These are phyloP conservation scores for Mycena indigotica DNA, from an alignment of 768 basidiomycete species.

Conservation along the genomic window DNA sequence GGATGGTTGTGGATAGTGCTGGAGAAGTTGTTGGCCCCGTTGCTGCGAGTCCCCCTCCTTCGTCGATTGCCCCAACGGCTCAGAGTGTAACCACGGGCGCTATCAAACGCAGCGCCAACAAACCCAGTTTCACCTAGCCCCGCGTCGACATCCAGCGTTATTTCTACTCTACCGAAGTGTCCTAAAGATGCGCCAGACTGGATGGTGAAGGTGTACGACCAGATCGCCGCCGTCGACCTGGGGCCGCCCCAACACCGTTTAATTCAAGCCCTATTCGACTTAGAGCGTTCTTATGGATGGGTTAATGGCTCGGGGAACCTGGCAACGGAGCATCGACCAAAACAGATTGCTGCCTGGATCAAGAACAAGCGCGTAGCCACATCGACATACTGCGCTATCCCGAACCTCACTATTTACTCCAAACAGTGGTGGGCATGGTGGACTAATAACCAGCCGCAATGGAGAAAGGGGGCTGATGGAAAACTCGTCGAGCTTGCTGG, in stretches of 20 bases:
- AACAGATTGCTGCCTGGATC: conserved; percentile 1
- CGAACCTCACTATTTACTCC: neutral
- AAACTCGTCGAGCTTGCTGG: neutral
- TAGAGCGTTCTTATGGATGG: neutral
- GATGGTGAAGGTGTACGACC: neutral
- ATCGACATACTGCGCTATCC: neutral
- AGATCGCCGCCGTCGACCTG: neutral
- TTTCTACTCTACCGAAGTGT: neutral
- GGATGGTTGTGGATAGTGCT: too few relatives aligned
- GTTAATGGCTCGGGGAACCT: neutral
- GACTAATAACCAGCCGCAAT: conserved; percentile 18
- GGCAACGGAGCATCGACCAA: neutral
- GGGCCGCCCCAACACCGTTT: neutral
- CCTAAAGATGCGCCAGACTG: neutral
- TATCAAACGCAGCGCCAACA: too few relatives aligned
- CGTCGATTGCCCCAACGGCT: too few relatives aligned
- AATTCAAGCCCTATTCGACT: neutral
- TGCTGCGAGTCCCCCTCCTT: too few relatives aligned
- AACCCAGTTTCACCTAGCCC: too few relatives aligned
- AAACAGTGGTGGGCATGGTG: neutral
- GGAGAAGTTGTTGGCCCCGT: too few relatives aligned
- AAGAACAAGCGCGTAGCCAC: conserved; percentile 10
- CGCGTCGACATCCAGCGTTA: too few relatives aligned
- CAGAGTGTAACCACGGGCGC: too few relatives aligned
- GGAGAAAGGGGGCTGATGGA: neutral